These are phyloP conservation scores for Cryptosporidium muris DNA, from an alignment of 169 alveolate genomes.

Conservation along the genomic window DNA sequence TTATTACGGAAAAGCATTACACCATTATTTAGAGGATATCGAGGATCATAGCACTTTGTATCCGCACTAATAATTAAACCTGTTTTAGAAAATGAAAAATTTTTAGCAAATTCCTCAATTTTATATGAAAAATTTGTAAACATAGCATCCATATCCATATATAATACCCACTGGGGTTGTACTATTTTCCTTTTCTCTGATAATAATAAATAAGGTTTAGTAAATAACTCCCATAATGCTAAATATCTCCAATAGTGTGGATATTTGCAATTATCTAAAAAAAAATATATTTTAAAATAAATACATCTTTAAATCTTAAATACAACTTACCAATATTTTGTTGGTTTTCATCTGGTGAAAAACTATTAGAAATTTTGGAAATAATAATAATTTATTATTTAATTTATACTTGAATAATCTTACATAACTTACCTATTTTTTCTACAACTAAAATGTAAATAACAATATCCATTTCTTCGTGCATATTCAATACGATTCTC, in stretches of 20 bases:
- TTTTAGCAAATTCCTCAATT: conserved; percentile 50
- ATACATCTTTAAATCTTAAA: neutral
- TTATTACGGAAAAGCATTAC: conserved; percentile 47
- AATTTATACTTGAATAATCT: too few relatives aligned
- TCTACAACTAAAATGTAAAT: conserved; percentile 50
- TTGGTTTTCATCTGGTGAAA: neutral
- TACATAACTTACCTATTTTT: neutral
- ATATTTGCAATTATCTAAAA: conserved; percentile 11
- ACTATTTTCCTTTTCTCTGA: neutral
- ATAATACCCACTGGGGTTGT: conserved; percentile 45
- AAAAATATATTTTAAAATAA: neutral
- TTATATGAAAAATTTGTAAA: conserved; percentile 52
- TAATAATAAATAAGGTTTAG: neutral
- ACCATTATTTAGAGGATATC: conserved; percentile 72
- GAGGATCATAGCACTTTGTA: conserved; percentile 69
- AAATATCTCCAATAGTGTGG: conserved; percentile 73
- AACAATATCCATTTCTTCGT: conserved; percentile 38
- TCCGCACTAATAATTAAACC: conserved; percentile 65
- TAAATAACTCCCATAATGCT: conserved; percentile 70
- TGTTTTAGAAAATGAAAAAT: conserved; percentile 22
- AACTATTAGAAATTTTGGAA: neutral
- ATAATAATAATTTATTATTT: too few relatives aligned
- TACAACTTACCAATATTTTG: conserved; percentile 32
- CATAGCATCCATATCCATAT: conserved; percentile 72
- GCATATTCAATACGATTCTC: conserved; percentile 53